phyloP scores from a whole-genome alignment of 805 yeast species.

The Candida stauntonica region DNA sequence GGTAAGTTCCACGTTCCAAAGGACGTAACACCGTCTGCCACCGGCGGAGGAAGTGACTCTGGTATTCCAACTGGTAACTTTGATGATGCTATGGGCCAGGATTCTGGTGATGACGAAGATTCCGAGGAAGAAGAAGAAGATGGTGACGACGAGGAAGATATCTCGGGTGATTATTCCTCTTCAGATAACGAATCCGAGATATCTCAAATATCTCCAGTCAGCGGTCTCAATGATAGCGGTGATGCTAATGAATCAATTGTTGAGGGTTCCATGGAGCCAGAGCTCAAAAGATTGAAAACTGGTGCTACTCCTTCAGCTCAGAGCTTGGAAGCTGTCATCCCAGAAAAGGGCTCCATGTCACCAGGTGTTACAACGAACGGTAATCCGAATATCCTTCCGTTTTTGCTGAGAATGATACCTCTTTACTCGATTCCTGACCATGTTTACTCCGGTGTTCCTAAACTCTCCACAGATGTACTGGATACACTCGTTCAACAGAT shows the following conservation, averaged over 20 bases:
- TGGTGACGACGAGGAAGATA: slow-evolving; percentile 11
- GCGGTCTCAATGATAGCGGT: background rate
- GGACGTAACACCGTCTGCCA: slow-evolving; percentile 15
- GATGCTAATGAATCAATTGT: background rate
- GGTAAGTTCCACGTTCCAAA: slow-evolving; percentile 73
- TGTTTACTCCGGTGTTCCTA: slow-evolving; percentile 39
- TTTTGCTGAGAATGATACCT: slow-evolving; percentile 61
- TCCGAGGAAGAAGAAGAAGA: slow-evolving; percentile 24
- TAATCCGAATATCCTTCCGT: slow-evolving; percentile 62
- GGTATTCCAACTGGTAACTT: slow-evolving; percentile 13
- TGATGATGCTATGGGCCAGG: slow-evolving; percentile 17
- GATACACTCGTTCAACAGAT: slow-evolving; percentile 29
- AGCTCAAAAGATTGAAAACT: slow-evolving; percentile 15
- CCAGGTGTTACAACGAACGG: slow-evolving; percentile 32
- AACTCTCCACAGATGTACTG: slow-evolving; percentile 20
- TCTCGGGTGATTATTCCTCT: background rate
- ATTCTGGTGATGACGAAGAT: slow-evolving; percentile 24
- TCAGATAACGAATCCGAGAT: slow-evolving; percentile 2
- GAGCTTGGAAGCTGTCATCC: background rate
- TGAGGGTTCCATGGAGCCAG: slow-evolving; percentile 18
- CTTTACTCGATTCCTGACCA: slow-evolving; percentile 55
- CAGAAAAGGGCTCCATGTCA: slow-evolving; percentile 7
- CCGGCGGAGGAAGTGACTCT: slow-evolving; percentile 25
- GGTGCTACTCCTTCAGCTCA: slow-evolving; percentile 7
- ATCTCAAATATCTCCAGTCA: slow-evolving; percentile 2